phyloP scores from a whole-genome alignment of 257 asterid species.

The Echium plantagineum region DNA sequence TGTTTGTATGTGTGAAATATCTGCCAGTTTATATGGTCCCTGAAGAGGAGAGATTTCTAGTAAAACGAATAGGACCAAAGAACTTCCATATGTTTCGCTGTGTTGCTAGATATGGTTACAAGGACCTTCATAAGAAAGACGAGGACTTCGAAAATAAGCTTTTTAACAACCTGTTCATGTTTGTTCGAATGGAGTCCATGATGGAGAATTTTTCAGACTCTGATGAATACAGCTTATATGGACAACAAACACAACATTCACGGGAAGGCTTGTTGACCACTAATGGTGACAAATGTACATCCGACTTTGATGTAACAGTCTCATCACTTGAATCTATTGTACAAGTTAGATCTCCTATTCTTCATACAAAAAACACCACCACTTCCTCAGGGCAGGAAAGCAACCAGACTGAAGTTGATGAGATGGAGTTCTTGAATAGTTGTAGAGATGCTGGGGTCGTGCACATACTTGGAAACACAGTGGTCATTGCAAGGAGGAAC shows the following conservation, averaged over 20 bases:
- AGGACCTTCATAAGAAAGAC: constrained; percentile 81
- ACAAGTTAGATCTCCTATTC: constrained; percentile 37
- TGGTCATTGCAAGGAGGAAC: constrained; percentile 71
- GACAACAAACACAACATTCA: constrained; percentile 3
- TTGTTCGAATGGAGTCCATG: constrained; percentile 84
- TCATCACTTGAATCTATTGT: constrained; percentile 64
- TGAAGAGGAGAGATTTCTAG: constrained; percentile 75
- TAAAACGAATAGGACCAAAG: constrained; percentile 88
- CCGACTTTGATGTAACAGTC: constrained; percentile 27
- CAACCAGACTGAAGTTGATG: constrained; percentile 54
- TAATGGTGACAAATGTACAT: neutral
- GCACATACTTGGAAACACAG: constrained; percentile 84
- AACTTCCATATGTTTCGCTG: constrained; percentile 90
- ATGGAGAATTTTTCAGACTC: constrained; percentile 97
- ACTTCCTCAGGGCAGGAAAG: constrained; percentile 46
- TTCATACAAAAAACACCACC: constrained; percentile 19
- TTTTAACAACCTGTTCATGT: constrained; percentile 54
- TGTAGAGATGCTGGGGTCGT: constrained; percentile 92
- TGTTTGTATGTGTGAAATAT: constrained; percentile 83
- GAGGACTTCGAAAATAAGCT: constrained; percentile 83
- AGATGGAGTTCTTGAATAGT: constrained; percentile 58
- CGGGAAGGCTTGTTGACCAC: no score
- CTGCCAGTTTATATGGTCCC: constrained; percentile 95
- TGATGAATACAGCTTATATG: constrained; percentile 66
- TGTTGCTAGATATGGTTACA: constrained; percentile 89